Percentiles rank a stretch among this genome's conserved stretches.
Evolutionary conservation across 2,329 filamentous ascomycete genomes (phyloP).

Genomic region (Myriosclerotinia scirpicola): DNA sequence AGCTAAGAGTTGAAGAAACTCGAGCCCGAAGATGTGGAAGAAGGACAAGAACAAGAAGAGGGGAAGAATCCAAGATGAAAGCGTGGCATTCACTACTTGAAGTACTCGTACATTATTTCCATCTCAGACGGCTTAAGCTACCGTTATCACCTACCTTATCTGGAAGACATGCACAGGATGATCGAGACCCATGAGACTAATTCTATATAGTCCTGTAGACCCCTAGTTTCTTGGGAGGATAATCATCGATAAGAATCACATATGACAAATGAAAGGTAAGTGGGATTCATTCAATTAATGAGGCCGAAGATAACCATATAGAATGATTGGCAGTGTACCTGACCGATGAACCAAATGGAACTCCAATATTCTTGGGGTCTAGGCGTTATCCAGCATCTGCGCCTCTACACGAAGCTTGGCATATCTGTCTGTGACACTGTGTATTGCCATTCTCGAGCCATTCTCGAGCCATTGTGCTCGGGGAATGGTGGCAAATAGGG

Average conservation of each 20-base stretch:
- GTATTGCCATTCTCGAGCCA: no score
- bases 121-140: neutral
- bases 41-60: neutral
- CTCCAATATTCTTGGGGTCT: no score
- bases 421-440: no score
- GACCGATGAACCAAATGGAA: neutral
- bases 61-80: neutral
- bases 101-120: slow-evolving; percentile 9
- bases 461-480: no score
- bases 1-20: neutral
- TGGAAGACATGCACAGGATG: slow-evolving; percentile 14
- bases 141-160: slow-evolving; percentile 23
- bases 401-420: neutral
- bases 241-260: slow-evolving; percentile 8
- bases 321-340: slow-evolving; percentile 19
- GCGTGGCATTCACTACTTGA: neutral
- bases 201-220: slow-evolving; percentile 9
- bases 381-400: neutral
- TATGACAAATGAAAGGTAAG: neutral
- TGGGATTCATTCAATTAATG: neutral
- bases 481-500: no score
- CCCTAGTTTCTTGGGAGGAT: slow-evolving; percentile 5
- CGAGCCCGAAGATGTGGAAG: neutral
- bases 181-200: neutral
- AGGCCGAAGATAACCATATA: slow-evolving; percentile 12